Evolutionary conservation across 2,329 filamentous ascomycete species (phyloP), one percentile per base, ranked within the genome.

Genomic region (Sphaceloma murrayae): DNA sequence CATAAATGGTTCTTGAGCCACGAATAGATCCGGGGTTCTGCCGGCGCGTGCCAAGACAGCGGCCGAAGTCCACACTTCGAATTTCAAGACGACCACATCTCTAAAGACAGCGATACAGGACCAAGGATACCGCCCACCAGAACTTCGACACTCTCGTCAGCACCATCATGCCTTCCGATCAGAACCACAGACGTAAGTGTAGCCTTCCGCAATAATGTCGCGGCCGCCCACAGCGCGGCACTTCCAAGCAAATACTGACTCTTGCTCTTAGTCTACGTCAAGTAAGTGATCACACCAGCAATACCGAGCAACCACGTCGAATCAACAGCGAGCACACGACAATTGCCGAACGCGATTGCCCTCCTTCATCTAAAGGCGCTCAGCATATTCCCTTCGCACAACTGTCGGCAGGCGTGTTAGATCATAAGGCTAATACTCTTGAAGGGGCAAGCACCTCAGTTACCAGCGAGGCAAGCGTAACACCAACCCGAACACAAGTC

Each of bases 401-500:
- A n/a, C n/a, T n/a, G n/a, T n/a, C n/a, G n/a, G n/a, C n/a, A n/a
- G n/a, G n/a, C n/a, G n/a, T n/a, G n/a, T n/a, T n/a, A 18, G 17
- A 3, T 9, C 29, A 10, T 18, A 40, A n/a, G 24, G 49, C 38
- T 49, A 48, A 54, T 48, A 52, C 29, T 14, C 48, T 48, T 50
- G 49, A 52, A 93, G 85, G 86, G 89, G 87, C 77, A 88, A 87
- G 73, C 89, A 96, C 81, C 75, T 96, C 74, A 89, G 83, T 74
- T 95, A 94, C 78, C 82, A 94, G 78, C 85, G 89, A 72, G 83
- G 82, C 68, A 89, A 93, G 77, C 84, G 85, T 73, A 82, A 77
- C 73, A 87, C 81, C 67, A 87, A 84, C 77, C 82, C 89, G 61
- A 81, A 82, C 56, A 61, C 61, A 53, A 77, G 85, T 67, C 77